These are phyloP conservation scores for Fraxinus quadrangulata DNA, from an alignment of 257 asterid species.

Conservation along the genomic window DNA sequence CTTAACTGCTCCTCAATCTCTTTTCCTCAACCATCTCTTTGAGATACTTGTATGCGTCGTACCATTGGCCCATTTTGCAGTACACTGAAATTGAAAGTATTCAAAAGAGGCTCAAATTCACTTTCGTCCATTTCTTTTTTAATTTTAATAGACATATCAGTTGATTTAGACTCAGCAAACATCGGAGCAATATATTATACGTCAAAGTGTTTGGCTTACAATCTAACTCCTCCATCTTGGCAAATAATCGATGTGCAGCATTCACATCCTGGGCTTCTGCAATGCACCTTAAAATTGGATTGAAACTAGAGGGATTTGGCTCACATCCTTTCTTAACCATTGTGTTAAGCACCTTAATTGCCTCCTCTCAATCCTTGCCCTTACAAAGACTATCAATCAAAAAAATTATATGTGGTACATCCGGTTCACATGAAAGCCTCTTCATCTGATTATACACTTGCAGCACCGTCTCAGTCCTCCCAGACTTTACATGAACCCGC, in stretches of 20 bases:
- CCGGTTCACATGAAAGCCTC: slow-evolving; percentile 68
- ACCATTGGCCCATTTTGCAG: slow-evolving; percentile 90
- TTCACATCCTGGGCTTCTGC: slow-evolving; percentile 70
- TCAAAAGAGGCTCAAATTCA: slow-evolving; percentile 78
- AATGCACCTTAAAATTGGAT: slow-evolving; percentile 75
- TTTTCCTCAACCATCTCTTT: slow-evolving; percentile 85
- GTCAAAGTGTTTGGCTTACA: slow-evolving; percentile 71
- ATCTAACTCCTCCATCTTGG: slow-evolving; percentile 70
- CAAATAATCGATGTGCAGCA: slow-evolving; percentile 70
- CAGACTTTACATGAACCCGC: slow-evolving; percentile 89
- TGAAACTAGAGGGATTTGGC: slow-evolving; percentile 63
- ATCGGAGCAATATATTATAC: slow-evolving; percentile 77
- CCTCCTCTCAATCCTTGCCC: slow-evolving; percentile 73
- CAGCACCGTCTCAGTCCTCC: slow-evolving; percentile 80
- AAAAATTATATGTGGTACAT: slow-evolving; percentile 72
- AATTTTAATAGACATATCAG: slow-evolving; percentile 84
- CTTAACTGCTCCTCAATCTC: slow-evolving; percentile 65
- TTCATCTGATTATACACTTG: slow-evolving; percentile 88
- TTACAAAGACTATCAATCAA: slow-evolving; percentile 73
- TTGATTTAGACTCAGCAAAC: slow-evolving; percentile 72
- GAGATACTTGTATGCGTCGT: slow-evolving; percentile 67
- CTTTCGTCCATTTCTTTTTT: slow-evolving; percentile 79
- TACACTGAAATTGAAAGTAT: slow-evolving; percentile 70
- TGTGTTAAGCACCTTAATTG: slow-evolving; percentile 63
- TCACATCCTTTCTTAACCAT: slow-evolving; percentile 72